These are phyloP conservation scores for Verbena officinalis DNA, from an alignment of 257 asterid genomes.

Conservation along the genomic window DNA sequence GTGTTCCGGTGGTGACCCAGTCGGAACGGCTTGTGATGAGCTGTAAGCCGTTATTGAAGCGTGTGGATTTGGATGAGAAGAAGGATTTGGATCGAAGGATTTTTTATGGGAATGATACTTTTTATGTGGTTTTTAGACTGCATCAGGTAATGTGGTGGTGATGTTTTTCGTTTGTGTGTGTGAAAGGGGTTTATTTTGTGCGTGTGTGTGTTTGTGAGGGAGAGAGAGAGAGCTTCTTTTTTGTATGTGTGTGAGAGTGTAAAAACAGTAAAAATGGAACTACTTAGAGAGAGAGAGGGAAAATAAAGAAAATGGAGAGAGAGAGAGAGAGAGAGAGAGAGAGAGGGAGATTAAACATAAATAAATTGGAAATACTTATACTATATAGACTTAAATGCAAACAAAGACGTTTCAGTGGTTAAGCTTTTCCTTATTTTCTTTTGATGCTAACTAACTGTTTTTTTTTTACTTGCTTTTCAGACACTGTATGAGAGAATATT, in stretches of 20 bases:
- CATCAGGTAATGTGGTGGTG: constrained; percentile 64
- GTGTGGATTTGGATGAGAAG: constrained; percentile 45
- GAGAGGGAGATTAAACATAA: too few relatives aligned
- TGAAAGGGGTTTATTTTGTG: too few relatives aligned
- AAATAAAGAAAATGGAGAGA: too few relatives aligned
- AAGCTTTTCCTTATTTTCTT: constrained; percentile 14
- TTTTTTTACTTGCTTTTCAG: constrained; percentile 34
- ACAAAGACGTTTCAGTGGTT: background rate
- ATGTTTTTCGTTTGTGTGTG: background rate
- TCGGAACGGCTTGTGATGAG: constrained; percentile 59
- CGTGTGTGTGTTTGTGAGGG: too few relatives aligned
- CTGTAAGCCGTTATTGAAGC: constrained; percentile 74
- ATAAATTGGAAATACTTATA: too few relatives aligned
- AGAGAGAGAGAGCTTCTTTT: too few relatives aligned
- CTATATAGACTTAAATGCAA: background rate
- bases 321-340: too few relatives aligned
- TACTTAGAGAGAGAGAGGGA: too few relatives aligned
- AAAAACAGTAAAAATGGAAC: background rate
- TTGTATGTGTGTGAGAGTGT: background rate
- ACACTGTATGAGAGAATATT: constrained; percentile 59
- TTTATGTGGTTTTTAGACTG: constrained; percentile 81
- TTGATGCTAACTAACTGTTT: constrained; percentile 13
- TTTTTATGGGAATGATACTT: constrained; percentile 85
- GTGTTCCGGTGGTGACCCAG: constrained; percentile 48
- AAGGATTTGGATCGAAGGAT: constrained; percentile 48